Percentiles rank a stretch among this genome's conserved stretches.
These are phyloP conservation scores for Mrakia gelida DNA, from an alignment of 768 basidiomycete genomes.

Conservation along the genomic window DNA sequence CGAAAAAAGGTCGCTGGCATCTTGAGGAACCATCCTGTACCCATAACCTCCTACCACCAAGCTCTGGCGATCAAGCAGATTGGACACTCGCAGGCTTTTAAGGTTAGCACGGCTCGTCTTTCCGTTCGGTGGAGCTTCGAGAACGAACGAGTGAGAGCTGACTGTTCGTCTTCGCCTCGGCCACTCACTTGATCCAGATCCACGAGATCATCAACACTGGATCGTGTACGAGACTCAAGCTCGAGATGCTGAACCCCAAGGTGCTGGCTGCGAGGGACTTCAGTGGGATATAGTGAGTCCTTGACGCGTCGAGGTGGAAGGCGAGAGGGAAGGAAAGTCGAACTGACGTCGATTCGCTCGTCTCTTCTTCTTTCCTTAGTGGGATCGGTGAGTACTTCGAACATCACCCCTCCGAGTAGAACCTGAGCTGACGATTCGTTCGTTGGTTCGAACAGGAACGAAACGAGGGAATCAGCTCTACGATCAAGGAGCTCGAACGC, in stretches of 20 bases:
- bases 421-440: not conserved
- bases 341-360: not conserved
- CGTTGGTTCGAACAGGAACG: constrained; percentile 45
- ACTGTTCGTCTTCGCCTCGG: not conserved
- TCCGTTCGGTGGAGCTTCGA: not conserved
- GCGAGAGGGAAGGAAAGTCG: not conserved
- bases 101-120: constrained; percentile 49
- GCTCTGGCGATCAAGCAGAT: constrained; percentile 60
- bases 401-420: not conserved
- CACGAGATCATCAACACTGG: constrained; percentile 77
- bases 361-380: not conserved
- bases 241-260: constrained; percentile 61
- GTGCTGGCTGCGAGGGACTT: constrained; percentile 58
- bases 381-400: not conserved
- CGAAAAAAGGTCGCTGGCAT: constrained; percentile 46
- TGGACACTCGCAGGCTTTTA: constrained; percentile 69
- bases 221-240: constrained; percentile 60
- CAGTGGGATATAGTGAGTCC: constrained; percentile 80
- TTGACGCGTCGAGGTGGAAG: constrained; percentile 38
- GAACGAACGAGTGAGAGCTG: no score
- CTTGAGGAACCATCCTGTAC: constrained; percentile 55
- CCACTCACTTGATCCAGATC: constrained; percentile 51
- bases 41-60: constrained; percentile 58
- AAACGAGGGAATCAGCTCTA: constrained; percentile 70
- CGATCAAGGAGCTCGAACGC: constrained; percentile 65